Evolutionary conservation across 2,329 filamentous ascomycete genomes (phyloP).

Genomic region (Lachnellula suecica): DNA sequence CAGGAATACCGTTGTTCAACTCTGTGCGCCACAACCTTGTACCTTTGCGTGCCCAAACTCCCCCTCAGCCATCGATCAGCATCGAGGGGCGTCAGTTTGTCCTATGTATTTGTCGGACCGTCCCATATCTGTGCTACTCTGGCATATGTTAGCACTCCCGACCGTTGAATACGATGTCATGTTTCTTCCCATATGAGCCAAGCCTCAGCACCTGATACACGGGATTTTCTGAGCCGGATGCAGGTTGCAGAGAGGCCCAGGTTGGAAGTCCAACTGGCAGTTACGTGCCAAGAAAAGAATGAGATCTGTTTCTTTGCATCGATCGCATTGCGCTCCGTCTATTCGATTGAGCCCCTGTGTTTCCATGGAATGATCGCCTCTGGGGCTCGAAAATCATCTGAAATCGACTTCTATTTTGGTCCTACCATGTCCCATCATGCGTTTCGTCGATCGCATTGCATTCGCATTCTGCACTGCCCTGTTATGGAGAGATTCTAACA

Average conservation of each 20-base stretch:
- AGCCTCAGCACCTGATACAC: conserved; percentile 16
- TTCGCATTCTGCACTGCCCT: conserved; percentile 9
- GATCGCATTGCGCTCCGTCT: conserved; percentile 17
- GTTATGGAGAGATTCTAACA: conserved; percentile 19
- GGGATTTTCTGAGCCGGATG: conserved; percentile 11
- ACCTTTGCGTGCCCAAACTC: conserved; percentile 8
- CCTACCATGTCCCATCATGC: conserved; percentile 19
- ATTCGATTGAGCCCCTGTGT: conserved; percentile 16
- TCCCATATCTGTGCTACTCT: conserved; percentile 20
- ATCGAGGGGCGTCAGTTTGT: conserved; percentile 10
- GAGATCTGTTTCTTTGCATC: conserved; percentile 17
- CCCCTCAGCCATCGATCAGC: conserved; percentile 9
- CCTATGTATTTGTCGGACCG: conserved; percentile 13
- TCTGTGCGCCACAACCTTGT: conserved; percentile 18
- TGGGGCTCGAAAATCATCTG: conserved; percentile 13
- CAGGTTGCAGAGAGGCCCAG: conserved; percentile 1
- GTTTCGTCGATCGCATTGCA: conserved; percentile 24
- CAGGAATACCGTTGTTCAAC: conserved; percentile 14
- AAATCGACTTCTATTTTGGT: conserved; percentile 24
- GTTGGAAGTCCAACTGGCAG: conserved; percentile 2
- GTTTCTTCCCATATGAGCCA: conserved; percentile 1
- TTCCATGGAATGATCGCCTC: conserved; percentile 21
- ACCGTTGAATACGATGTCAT: conserved; percentile 11
- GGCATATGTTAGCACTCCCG: conserved; percentile 19
- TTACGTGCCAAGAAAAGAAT: conserved; percentile 12